Percentiles rank a stretch among this genome's conserved stretches.
These are phyloP conservation scores for Rhodosorus marinus DNA, from an alignment of 23 red algal species.

Conservation along the genomic window DNA sequence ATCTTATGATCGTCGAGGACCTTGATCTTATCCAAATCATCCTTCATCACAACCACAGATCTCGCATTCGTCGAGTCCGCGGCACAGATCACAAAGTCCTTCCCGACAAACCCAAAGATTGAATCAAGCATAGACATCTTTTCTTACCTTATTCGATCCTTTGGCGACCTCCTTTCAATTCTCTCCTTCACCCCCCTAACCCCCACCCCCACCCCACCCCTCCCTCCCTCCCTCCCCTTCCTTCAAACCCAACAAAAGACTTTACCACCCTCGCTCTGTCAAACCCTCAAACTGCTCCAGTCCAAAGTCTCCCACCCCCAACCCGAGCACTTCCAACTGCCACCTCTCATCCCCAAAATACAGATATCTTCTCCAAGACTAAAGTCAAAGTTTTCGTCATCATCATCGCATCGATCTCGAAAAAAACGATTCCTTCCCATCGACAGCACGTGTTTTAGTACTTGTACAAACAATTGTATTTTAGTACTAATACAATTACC, in stretches of 20 bases:
- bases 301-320: too few species aligned
- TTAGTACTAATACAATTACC: too few species aligned
- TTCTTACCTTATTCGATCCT: background rate
- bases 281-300: too few species aligned
- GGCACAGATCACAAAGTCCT: conserved; percentile 66
- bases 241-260: background rate
- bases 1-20: conserved; percentile 61
- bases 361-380: too few species aligned
- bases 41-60: conserved; percentile 94
- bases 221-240: background rate
- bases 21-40: conserved; percentile 79
- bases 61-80: conserved; percentile 68
- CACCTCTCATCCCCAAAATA: too few species aligned
- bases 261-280: too few species aligned
- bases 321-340: too few species aligned
- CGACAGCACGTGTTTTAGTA: too few species aligned
- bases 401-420: too few species aligned
- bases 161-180: background rate
- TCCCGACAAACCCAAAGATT: conserved; percentile 57
- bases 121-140: conserved; percentile 37
- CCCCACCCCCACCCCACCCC: background rate
- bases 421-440: too few species aligned
- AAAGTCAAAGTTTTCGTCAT: too few species aligned
- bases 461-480: too few species aligned
- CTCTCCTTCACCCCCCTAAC: background rate